Evolutionary conservation across 768 basidiomycete species (phyloP), one percentile per base, ranked within the genome.

Genomic region (Tricholoma saponaceum): DNA sequence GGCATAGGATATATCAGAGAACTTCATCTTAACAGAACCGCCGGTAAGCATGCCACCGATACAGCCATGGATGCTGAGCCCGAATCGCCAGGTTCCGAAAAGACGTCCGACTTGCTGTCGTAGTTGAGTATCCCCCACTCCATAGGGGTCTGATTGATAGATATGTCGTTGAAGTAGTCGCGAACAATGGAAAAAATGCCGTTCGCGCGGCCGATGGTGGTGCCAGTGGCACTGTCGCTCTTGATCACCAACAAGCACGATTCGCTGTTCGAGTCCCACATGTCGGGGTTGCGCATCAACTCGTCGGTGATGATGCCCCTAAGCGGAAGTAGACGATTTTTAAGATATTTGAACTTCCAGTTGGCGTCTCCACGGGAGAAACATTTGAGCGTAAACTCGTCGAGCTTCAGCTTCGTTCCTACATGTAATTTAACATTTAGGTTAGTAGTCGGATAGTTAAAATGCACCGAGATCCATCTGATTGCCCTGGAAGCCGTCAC

Each of bases 121-220:
- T 63, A 64, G 55, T 59, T 60, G 35, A 60, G 53, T 59, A 73
- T 70, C 2, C 47, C 64, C 66, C 65, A 68, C 66, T 73, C 74
- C 64, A 67, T 70, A 23, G 74, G 72, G 49, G 66, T 72, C 53
- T 66, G 59, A 49, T 54, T 54, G 32, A 35, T 52, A 20, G 60
- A 58, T 59, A 55, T 62, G 46, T 65, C 57, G 1, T 10, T 39
- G 53, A 64, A 64, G 65, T 73, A 73, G 10, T 69, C 63, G 51
- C 72, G 73, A 57, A 70, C 67, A 59, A 70, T 51, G 46, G 75
- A 75, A 54, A 67, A 68, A 60, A 75, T 20, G 57, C 73, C 70
- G 53, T 62, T 77, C 18, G 68, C 69, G 58, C 70, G 69, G 62
- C 74, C 75, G n/a, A 77, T 58, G 58, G 74, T 77, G 66, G 62